Conservation (phyloP, 352 stramenopile genomes). For the Phytophthora cactorum region DNA sequence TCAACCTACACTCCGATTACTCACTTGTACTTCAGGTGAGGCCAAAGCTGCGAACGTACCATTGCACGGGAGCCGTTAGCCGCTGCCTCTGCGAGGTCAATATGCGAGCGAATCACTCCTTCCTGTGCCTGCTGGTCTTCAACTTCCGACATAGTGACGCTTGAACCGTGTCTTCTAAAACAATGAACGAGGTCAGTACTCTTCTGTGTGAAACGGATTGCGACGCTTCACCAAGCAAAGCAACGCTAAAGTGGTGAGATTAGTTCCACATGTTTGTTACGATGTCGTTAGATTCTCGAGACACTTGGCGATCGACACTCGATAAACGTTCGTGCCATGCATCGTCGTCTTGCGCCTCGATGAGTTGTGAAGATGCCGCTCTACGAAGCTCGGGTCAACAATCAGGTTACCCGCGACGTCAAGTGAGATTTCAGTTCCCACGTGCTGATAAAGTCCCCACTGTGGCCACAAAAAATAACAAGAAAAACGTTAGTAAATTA, state of each 20-base stretch:
- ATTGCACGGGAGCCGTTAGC: conserved; percentile 68
- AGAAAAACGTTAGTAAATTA: conserved; percentile 11
- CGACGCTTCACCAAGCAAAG: conserved; percentile 21
- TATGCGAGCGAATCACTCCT: conserved; percentile 64
- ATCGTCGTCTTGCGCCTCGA: conserved; percentile 72
- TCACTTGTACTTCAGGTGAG: not conserved
- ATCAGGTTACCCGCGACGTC: conserved; percentile 81
- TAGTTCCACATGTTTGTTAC: conserved; percentile 15
- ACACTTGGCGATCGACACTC: conserved; percentile 66
- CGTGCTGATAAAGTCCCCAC: conserved; percentile 82
- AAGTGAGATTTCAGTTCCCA: conserved; percentile 73
- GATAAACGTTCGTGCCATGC: conserved; percentile 72
- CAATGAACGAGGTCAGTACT: not conserved
- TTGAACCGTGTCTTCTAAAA: conserved; percentile 1
- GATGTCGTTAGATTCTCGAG: conserved; percentile 54
- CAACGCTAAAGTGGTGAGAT: conserved; percentile 1
- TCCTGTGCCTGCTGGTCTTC: conserved; percentile 44
- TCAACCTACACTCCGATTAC: conserved; percentile 42
- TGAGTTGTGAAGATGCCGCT: conserved; percentile 72
- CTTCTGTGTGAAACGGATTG: conserved; percentile 21
- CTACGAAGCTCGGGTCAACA: conserved; percentile 83
- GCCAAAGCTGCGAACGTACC: conserved; percentile 27
- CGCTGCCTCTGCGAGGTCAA: conserved; percentile 66
- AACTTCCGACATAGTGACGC: conserved; percentile 31
- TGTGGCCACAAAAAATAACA: conserved; percentile 16